These are phyloP conservation scores for Ambrosiella cleistominuta DNA, from an alignment of 2,329 filamentous ascomycete species.

Conservation along the genomic window DNA sequence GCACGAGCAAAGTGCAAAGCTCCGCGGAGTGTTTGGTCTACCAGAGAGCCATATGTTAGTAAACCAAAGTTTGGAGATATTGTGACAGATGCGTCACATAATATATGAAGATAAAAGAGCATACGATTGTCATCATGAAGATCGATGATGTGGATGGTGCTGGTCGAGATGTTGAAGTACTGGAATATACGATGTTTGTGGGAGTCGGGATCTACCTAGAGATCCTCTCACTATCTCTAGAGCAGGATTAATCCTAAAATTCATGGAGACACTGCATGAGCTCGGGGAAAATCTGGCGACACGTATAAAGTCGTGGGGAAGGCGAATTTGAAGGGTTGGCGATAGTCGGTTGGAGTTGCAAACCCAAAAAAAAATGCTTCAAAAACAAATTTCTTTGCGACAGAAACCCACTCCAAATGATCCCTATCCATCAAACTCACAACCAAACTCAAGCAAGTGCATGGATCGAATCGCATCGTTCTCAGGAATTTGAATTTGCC, in stretches of 20 bases:
- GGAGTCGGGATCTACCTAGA: constrained; percentile 46
- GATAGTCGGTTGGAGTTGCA: not conserved
- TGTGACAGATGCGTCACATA: not conserved
- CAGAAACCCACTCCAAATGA: constrained; percentile 4
- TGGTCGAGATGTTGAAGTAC: not conserved
- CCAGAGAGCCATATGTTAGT: not conserved
- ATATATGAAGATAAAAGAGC: not conserved
- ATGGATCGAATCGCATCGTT: not conserved
- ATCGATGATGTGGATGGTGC: not conserved
- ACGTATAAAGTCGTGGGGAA: not conserved
- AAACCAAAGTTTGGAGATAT: constrained; percentile 18
- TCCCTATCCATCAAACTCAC: not conserved
- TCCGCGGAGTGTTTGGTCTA: constrained; percentile 61
- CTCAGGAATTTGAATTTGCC: not conserved
- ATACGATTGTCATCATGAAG: not conserved
- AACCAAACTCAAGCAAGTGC: not conserved
- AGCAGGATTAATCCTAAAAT: constrained; percentile 46
- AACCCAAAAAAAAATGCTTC: not conserved
- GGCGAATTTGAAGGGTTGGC: not conserved
- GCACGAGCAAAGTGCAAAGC: constrained; percentile 77
- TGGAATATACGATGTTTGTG: not conserved
- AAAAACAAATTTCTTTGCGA: constrained; percentile 8
- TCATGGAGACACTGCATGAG: constrained; percentile 30
- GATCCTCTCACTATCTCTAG: constrained; percentile 64
- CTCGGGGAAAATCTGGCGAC: not conserved